Evolutionary conservation across 1,284 basidiomycete genomes (phyloP).

Genomic region (Ceratobasidium sp.): DNA sequence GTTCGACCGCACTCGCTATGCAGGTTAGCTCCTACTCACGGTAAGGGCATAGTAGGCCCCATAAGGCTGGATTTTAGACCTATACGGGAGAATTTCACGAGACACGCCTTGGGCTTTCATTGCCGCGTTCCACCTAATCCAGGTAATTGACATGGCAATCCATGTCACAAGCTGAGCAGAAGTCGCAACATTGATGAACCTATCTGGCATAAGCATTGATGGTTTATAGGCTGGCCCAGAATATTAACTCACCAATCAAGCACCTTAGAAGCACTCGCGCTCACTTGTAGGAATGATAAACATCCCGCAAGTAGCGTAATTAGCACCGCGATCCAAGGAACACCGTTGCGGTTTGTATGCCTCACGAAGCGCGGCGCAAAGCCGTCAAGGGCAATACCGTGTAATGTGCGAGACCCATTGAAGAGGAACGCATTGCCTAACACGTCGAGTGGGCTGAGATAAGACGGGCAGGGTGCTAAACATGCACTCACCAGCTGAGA

Average conservation of each 20-base stretch:
- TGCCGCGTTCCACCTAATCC: conserved; percentile 53
- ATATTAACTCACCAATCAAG: conserved; percentile 52
- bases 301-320: conserved; percentile 51
- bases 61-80: conserved; percentile 35
- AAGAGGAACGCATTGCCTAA: conserved; percentile 53
- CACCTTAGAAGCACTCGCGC: conserved; percentile 51
- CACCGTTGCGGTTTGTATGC: conserved; percentile 52
- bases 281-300: conserved; percentile 54
- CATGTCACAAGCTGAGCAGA: conserved; percentile 49
- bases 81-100: conserved; percentile 35
- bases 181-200: conserved; percentile 49
- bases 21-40: not conserved
- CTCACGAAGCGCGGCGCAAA: conserved; percentile 54
- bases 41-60: conserved; percentile 34
- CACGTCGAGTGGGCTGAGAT: not conserved
- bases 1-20: not conserved
- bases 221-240: conserved; percentile 40
- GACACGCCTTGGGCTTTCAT: conserved; percentile 52
- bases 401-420: conserved; percentile 54
- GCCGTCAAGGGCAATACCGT: conserved; percentile 54
- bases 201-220: conserved; percentile 29
- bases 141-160: conserved; percentile 54
- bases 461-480: too few species aligned
- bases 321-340: conserved; percentile 53
- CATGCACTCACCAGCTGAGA: conserved; percentile 34